A percentile compares a stretch with the other conserved stretches of the same genome.
Conservation (phyloP, 805 yeast species). For the Yamadazyma scolyti region DNA sequence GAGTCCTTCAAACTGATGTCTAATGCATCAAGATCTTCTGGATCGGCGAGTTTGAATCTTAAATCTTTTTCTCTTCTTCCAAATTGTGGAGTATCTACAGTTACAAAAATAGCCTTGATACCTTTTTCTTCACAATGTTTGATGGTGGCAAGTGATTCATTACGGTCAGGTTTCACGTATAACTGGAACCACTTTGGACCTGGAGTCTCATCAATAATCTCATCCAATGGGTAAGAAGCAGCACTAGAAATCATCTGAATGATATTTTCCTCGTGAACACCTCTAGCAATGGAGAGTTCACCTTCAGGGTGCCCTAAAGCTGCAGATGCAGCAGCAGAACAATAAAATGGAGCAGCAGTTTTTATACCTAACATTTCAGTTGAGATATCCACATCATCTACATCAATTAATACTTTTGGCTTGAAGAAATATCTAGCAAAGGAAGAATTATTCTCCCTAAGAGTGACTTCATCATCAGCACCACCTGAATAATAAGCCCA, state of each 20-base stretch:
- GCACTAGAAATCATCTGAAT: slow-evolving; percentile 47
- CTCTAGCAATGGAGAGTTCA: slow-evolving; percentile 38
- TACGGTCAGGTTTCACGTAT: slow-evolving; percentile 40
- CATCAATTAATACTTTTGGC: slow-evolving; percentile 40
- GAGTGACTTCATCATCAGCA: slow-evolving; percentile 46
- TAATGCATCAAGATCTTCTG: slow-evolving; percentile 24
- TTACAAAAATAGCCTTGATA: slow-evolving; percentile 47
- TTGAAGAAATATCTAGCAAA: slow-evolving; percentile 41
- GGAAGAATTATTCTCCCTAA: slow-evolving; percentile 41
- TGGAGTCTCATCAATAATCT: slow-evolving; percentile 27
- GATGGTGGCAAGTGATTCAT: slow-evolving; percentile 25
- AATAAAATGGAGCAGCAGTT: slow-evolving; percentile 44
- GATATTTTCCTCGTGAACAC: slow-evolving; percentile 35
- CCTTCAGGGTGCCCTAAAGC: slow-evolving; percentile 41
- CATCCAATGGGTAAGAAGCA: slow-evolving; percentile 39
- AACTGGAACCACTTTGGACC: slow-evolving; percentile 47
- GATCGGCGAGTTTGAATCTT: slow-evolving; percentile 30
- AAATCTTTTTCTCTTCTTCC: slow-evolving; percentile 52
- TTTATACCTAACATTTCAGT: slow-evolving; percentile 24
- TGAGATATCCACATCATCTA: slow-evolving; percentile 22
- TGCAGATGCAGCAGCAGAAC: slow-evolving; percentile 46
- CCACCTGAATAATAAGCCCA: slow-evolving; percentile 43
- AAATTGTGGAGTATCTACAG: slow-evolving; percentile 52
- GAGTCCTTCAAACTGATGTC: slow-evolving; percentile 11
- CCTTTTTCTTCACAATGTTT: slow-evolving; percentile 37